Evolutionary conservation across 2,329 filamentous ascomycete species (phyloP), one percentile per base, ranked within the genome.

Genomic region (Gaeumannomyces sp.): DNA sequence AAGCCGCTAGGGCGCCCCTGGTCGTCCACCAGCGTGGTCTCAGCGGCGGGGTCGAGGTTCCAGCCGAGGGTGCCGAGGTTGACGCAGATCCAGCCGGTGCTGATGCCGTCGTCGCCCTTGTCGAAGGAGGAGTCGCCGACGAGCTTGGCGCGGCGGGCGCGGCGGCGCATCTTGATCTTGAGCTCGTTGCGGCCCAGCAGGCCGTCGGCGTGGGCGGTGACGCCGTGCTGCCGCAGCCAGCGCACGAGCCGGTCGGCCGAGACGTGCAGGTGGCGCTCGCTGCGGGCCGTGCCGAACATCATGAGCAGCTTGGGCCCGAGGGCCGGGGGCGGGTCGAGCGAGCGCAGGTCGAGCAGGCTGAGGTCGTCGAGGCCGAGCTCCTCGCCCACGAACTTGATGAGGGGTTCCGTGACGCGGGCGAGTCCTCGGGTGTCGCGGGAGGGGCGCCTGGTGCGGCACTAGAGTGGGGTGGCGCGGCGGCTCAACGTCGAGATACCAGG

Each of bases 31-130:
- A 77, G 73, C 19, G 76, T 73, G 67, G 85, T 81, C 11, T 74
- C 72, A 22, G 74, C 71, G 2, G 59, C 8, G n/a, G 82, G 79
- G 27, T 31, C 27, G 45, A 25, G 19, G 38, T 62, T 57, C 28
- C 84, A 83, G 59, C 89, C 85, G 1, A 92, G 82, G 22, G 85
- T 85, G 5, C 91, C 92, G 13, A 95, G 84, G 73, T 97, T 96
- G 67, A 98, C 91, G 76, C 95, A 99, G 27, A 99, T 90, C 95
- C 95, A 99, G 13, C 93, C 93, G 0, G 94, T 97, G 16, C 90
- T 89, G 63, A 97, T 91, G 2, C 93, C 94, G 72, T 97, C 92
- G 70, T 97, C 93, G 19, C 83, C 82, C 14, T n/a, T 35, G 25
- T 8, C 56, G 29, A 58, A 63, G n/a, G 87, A 86, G 0, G 86